Conservation (phyloP, 305 asterid genomes). For the Solanum hybrid region DNA sequence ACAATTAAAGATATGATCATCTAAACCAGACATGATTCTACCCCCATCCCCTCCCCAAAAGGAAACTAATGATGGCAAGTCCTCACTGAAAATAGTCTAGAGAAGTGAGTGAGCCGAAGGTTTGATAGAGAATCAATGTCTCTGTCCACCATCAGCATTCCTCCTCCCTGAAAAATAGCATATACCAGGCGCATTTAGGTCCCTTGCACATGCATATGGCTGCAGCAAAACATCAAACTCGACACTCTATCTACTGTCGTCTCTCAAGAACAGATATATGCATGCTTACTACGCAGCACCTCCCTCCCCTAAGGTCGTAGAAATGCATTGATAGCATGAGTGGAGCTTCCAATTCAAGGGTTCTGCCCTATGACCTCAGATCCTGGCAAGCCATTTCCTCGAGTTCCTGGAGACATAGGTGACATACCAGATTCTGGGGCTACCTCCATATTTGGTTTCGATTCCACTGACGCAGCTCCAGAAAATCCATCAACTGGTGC, state of each 20-base stretch:
- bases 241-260: neutral
- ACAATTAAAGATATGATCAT: neutral
- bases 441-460: conserved; percentile 12
- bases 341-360: conserved; percentile 10
- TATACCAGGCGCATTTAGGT: neutral
- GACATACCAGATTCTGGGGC: conserved; percentile 13
- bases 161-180: neutral
- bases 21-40: neutral
- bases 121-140: neutral
- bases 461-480: conserved; percentile 22
- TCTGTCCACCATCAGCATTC: neutral
- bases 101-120: neutral
- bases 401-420: conserved; percentile 20
- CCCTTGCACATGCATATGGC: neutral
- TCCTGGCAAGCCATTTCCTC: conserved; percentile 23
- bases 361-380: conserved; percentile 19
- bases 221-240: neutral
- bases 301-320: neutral
- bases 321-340: neutral
- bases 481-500: conserved; percentile 22
- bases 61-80: neutral
- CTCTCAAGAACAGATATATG: neutral
- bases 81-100: neutral
- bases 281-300: neutral
- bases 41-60: neutral